Evolutionary conservation across 2,329 filamentous ascomycete species (phyloP).

Genomic region (Monosporascus sp.): DNA sequence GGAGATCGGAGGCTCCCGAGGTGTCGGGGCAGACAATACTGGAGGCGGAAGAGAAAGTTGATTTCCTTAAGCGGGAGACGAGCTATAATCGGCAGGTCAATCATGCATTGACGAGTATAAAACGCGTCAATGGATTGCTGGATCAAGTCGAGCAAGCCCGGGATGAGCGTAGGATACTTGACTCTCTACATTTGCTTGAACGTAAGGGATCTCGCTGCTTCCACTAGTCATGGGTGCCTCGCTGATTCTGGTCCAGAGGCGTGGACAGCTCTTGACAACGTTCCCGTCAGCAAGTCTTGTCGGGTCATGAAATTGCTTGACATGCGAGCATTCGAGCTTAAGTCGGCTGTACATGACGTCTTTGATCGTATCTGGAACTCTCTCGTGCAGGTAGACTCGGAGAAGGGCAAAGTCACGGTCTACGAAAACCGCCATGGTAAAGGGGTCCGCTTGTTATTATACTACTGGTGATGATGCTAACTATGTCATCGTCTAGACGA

Average conservation of each 20-base stretch:
- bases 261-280: constrained; percentile 51
- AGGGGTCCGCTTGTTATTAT: not conserved
- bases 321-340: constrained; percentile 60
- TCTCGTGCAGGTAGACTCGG: constrained; percentile 58
- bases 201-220: constrained; percentile 32
- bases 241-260: constrained; percentile 38
- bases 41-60: constrained; percentile 48
- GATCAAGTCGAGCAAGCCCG: constrained; percentile 55
- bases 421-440: constrained; percentile 46
- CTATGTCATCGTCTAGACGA: constrained; percentile 34
- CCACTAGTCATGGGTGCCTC: not conserved
- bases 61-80: constrained; percentile 53
- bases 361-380: constrained; percentile 67
- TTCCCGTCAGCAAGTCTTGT: constrained; percentile 57
- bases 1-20: constrained; percentile 63
- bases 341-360: constrained; percentile 58
- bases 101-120: constrained; percentile 45
- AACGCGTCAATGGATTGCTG: constrained; percentile 55
- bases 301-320: constrained; percentile 62
- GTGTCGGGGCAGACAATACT: constrained; percentile 47
- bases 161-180: constrained; percentile 49
- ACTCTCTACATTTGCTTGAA: constrained; percentile 53
- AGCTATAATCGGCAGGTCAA: constrained; percentile 55
- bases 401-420: constrained; percentile 52
- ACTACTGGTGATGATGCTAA: not conserved